Percentiles rank a stretch among this genome's conserved stretches.
Evolutionary conservation across 305 asterid species (phyloP).

Genomic region (Fraxinus greggii): DNA sequence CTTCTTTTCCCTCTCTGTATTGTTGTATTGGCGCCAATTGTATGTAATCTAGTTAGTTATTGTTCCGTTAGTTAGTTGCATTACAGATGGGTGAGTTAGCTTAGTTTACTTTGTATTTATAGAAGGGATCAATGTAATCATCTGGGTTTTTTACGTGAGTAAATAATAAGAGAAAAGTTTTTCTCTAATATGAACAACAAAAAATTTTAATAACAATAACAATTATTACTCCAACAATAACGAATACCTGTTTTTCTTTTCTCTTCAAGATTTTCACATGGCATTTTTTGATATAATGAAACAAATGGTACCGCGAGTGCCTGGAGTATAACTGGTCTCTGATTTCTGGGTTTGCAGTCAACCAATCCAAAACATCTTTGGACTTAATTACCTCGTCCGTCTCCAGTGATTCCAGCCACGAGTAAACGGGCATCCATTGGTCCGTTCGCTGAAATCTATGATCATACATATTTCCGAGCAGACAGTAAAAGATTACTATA

Average conservation of each 20-base stretch:
- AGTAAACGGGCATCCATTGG: slow-evolving; percentile 89
- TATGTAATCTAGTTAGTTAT: no score
- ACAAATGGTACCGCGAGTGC: slow-evolving; percentile 93
- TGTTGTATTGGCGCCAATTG: no score
- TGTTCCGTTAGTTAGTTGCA: no score
- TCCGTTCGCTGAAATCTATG: slow-evolving; percentile 94
- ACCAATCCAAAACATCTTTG: slow-evolving; percentile 81
- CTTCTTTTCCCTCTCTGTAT: no score
- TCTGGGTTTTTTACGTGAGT: no score
- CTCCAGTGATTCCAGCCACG: slow-evolving; percentile 82
- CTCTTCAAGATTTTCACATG: slow-evolving; percentile 87
- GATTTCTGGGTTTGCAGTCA: slow-evolving; percentile 68
- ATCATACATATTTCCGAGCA: slow-evolving; percentile 29
- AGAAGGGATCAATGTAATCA: no score
- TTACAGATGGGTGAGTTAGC: no score
- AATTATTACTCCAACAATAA: not conserved
- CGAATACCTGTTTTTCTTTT: slow-evolving; percentile 60
- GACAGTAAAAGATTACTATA: not conserved
- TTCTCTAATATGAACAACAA: no score
- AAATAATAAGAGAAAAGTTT: no score
- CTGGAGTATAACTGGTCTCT: slow-evolving; percentile 72
- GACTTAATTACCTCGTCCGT: slow-evolving; percentile 81
- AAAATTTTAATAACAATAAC: no score
- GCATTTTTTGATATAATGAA: slow-evolving; percentile 90
- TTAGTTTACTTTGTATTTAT: no score